Conservation (phyloP, 192 early-diverging fungal species). For the Coemansia pectinata region DNA sequence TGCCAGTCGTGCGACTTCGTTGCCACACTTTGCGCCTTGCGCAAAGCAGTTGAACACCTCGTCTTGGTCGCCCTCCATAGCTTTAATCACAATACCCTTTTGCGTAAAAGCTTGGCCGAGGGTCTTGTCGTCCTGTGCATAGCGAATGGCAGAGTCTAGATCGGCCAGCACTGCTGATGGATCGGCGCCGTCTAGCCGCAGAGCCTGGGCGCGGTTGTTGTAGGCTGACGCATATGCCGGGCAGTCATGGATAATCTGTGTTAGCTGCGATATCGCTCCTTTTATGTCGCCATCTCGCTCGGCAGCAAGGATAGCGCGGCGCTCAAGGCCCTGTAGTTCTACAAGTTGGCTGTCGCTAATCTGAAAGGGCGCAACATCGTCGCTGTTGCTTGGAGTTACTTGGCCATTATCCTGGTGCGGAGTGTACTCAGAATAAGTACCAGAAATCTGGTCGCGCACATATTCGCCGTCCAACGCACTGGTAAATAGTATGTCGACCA, state of each 20-base stretch:
- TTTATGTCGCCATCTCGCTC: conserved; percentile 40
- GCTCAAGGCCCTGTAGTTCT: conserved; percentile 20
- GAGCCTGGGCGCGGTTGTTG: conserved; percentile 62
- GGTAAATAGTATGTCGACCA: conserved; percentile 33
- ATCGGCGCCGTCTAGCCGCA: conserved; percentile 43
- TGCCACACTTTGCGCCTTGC: conserved; percentile 63
- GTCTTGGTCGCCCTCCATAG: conserved; percentile 45
- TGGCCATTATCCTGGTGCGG: not conserved
- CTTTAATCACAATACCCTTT: conserved; percentile 57
- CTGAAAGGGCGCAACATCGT: not conserved
- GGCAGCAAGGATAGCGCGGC: conserved; percentile 29
- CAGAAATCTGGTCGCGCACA: conserved; percentile 46
- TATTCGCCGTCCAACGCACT: conserved; percentile 43
- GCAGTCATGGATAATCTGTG: conserved; percentile 41
- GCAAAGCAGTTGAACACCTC: conserved; percentile 61
- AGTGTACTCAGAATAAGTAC: conserved; percentile 18
- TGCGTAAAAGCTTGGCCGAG: conserved; percentile 65
- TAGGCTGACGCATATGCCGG: conserved; percentile 63
- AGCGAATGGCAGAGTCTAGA: conserved; percentile 59
- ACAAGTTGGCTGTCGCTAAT: conserved; percentile 7
- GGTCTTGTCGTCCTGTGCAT: conserved; percentile 39
- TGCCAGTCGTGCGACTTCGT: conserved; percentile 58
- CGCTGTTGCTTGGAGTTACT: not conserved
- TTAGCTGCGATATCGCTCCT: conserved; percentile 36
- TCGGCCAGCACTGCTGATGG: conserved; percentile 48